Base-by-base conservation (phyloP, 345 rosid genomes). In the Gossypium thurberi region DNA sequence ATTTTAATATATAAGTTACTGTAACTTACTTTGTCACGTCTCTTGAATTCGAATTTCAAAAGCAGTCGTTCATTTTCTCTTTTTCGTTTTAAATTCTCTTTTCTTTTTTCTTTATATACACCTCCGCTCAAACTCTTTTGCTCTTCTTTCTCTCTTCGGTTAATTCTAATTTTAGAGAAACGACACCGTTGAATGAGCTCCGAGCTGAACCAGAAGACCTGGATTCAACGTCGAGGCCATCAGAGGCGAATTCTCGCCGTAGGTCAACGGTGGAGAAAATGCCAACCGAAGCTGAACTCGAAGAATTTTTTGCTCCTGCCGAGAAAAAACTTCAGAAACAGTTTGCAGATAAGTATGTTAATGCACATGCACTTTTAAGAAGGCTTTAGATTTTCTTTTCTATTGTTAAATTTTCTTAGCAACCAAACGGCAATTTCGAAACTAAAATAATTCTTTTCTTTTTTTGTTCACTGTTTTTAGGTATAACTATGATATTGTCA, bases 401-500 rank as follows among this genome's bases (percentile, higher is more conserved):
- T 8, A 2, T 14, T 25, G 13, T 51, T 37, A 50, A 58, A 59
- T 66, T 65, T 57, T 69, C 72, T 56, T 21, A 25, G 63, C 37
- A 63, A 44, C 56, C 61, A 66, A 76, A 60, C 53, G 25, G 44
- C 26, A 40, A 25, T 13, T 20, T 17, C 21, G 11, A 78, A 65
- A 5, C 56, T 73, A 28, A 59, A 6, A 47, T 33, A 33, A 33
- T 33, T 5, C 40, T 33, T 33, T 33, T 26, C 1, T 55, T 46
- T 50, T 33, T 51, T 17, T 2, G 2, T 33, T 59, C 2, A 1
- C 23, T 20, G 33, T 8, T 25, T 23, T 63, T 77, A 89, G 94
- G 95, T 90, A 88, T 56, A 90, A 89, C 70, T 89, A 77, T 70
- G 91, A 89, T 75, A 75, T 84, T 8, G 84, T 60, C 72, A 79